Evolutionary conservation across 305 asterid genomes (phyloP), one percentile per base, ranked within the genome.

Genomic region (Ilex paraguariensis): DNA sequence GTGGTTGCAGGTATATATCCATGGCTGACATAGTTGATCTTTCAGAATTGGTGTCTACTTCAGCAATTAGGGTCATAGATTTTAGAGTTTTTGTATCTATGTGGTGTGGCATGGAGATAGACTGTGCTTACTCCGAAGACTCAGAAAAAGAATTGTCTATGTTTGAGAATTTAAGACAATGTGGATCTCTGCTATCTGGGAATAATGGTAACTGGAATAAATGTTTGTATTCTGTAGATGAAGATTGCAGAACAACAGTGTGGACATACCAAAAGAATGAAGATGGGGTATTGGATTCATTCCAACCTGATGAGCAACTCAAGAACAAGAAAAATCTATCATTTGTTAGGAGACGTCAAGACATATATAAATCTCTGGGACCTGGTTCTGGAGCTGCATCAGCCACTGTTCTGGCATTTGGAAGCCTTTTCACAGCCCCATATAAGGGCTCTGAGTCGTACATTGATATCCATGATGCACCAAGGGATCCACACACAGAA

Each of bases 271-370:
- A 77, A 64, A 79, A 76, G 14, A 78, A 75, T 10, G 83, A 77
- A 63, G 70, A 88, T 67, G 97, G 87, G 59, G 65, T 68, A 64
- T 61, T 86, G 60, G 98, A 90, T 77, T 80, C 88, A 3, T 90
- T 87, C 78, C 98, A 93, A 79, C 90, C 95, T n/a, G 88, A 87
- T 59, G 88, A 82, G 4, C 84, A 84, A 71, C 87, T 93, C 69
- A 93, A 77, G 90, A 84, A 73, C 75, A 92, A 87, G 65, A 90
- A 76, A 73, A 84, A 83, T 70, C 66, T 90, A 64, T 73, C 95
- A 13, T 83, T 69, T 74, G 57, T 69, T 62, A 84, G 99, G 81
- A 85, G 73, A 79, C 82, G 95, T 66, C 85, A 76, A 66, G 96
- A 93, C 74, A 82, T 87, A 30, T 70, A 64, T 46, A 81, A 79